Evolutionary conservation across 208 protist species (phyloP).

Genomic region (Strigomonas galati): DNA sequence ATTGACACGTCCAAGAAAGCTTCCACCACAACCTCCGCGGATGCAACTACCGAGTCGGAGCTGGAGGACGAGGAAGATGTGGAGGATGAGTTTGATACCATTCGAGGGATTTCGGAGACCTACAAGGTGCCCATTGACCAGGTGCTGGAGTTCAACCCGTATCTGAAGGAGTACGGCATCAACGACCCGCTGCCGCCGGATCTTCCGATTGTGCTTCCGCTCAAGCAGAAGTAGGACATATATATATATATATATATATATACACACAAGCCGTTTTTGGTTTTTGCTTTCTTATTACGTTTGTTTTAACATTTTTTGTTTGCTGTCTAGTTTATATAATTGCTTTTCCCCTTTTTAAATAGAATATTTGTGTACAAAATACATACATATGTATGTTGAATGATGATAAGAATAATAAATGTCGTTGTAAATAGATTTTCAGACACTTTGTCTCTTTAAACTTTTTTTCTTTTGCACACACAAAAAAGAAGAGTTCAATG

Average conservation of each 20-base stretch:
- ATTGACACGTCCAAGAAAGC: background rate
- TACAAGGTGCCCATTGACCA: slow-evolving; percentile 45
- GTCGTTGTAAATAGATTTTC: no score
- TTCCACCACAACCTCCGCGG: background rate
- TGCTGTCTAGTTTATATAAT: slow-evolving; percentile 21
- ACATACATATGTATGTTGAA: no score
- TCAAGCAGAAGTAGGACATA: slow-evolving; percentile 27
- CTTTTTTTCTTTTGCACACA: no score
- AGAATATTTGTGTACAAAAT: no score
- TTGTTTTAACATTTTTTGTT: slow-evolving; percentile 12
- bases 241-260: slow-evolving; percentile 1
- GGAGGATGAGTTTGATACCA: slow-evolving; percentile 62
- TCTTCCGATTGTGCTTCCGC: slow-evolving; percentile 61
- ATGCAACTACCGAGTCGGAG: slow-evolving; percentile 1
- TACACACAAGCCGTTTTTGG: background rate
- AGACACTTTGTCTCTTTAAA: no score
- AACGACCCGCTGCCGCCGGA: slow-evolving; percentile 69
- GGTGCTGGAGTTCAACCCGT: slow-evolving; percentile 68
- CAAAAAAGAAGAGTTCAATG: no score
- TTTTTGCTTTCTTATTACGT: slow-evolving; percentile 14
- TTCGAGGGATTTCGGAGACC: slow-evolving; percentile 47
- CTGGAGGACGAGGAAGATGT: slow-evolving; percentile 17
- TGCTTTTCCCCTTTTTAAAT: background rate
- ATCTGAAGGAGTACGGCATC: slow-evolving; percentile 40
- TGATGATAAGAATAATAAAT: no score